Base-by-base conservation (phyloP, 805 yeast species). In the Yarrowia sp. region DNA sequence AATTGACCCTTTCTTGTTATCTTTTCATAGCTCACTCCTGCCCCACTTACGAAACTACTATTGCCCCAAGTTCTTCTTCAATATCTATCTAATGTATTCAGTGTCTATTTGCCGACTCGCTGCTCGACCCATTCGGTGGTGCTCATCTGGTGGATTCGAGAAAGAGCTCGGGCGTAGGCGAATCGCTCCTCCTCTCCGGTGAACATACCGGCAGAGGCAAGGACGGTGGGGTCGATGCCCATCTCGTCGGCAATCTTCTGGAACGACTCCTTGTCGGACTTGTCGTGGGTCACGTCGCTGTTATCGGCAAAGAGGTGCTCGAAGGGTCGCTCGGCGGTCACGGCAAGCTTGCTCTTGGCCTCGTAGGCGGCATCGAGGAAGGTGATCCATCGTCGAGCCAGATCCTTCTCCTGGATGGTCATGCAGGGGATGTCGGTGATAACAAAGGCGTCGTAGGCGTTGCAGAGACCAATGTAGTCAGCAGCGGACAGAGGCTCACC, bases 291-390 rank as follows among this genome's bases (percentile, higher is more conserved):
- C 36, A 79, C 73, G 42, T 82, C 83, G 44, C 71, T 39, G 49
- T 73, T 74, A 72, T 92, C 97, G 17, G 91, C 96, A 77, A 95
- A 93, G 61, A 95, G 83, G 69, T 89, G 89, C 53, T 87, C 86
- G 75, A 92, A 94, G 24, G 92, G 89, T 10, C 92, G 93, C 1
- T 90, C 97, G 0, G 92, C 89, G 0, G 98, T 92, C 40, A 92
- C 94, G 1, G 97, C 97, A 15, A 95, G 79, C 74, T 92, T 84
- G 10, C 96, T 90, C 72, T 91, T 93, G 67, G 89, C 89, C 77
- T 95, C 98, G 76, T 95, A 95, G 4, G 93, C 96, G 0, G 99
- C 98, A 77, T 95, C 99, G 67, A 95, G 78, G 73, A 95, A 95
- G 0, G 97, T 95, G 76, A 95, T 95, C 75, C 95, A 94, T 73